Evolutionary conservation across 176 grass and related monocot species (phyloP), one percentile per base, ranked within the genome.

Genomic region (Rhynchospora pubera): DNA sequence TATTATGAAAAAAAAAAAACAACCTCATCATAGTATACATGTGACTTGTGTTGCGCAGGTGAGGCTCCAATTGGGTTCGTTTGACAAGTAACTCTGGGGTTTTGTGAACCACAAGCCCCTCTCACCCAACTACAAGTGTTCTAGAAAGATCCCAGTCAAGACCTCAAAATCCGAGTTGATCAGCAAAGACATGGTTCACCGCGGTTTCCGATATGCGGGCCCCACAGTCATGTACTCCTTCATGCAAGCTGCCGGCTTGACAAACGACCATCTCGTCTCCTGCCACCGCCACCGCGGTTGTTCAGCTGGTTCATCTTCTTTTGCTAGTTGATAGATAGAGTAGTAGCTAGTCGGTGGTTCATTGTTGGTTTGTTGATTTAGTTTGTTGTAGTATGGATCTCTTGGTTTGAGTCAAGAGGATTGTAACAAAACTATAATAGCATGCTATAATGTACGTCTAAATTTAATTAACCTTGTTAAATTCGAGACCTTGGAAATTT

Each of bases 101-200:
- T 98, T 98, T 86, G 89, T 98, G 60, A 94, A 94, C 90, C 78
- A 88, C 79, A 98, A 93, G 58, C 69, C 96, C 9, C 87, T 98
- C 50, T 89, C 87, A 18, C 87, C 96, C 23, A 82, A 87, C 12
- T 94, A 98, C 90, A 98, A 86, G 77, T 90, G 85, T 82, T 89
- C 90, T 86, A 85, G 92, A 83, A 98, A 98, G 85, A 98, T 98
- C 72, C 96, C 96, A 0, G 92, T 91, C 58, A 98, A 98, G 89
- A 94, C 92, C 65, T 98, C 96, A 79, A 98, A 98, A 82, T 98
- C 96, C 43, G 96, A 98, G 88, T 86, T 79, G 50, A 94, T 98
- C 85, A 98, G 95, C 95, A 98, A 94, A 77, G 95, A 98, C 82
- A 91, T 98, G 95, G 90, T 98, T 12, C 92, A 92, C 13, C 92